Conservation (phyloP, 768 basidiomycete species). For the Boletellus sp. region DNA sequence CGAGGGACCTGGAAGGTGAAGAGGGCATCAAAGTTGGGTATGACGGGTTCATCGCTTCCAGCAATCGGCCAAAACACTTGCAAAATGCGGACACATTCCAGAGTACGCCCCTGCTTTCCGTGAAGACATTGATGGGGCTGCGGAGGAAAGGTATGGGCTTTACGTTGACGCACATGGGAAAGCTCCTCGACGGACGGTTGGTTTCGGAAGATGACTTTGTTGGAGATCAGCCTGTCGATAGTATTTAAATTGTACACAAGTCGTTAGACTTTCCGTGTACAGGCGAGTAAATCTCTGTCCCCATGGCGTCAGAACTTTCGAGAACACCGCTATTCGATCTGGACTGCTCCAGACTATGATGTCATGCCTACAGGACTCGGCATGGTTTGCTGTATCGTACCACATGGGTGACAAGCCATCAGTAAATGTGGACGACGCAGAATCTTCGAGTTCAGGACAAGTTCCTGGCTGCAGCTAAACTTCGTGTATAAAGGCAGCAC, state of each 20-base stretch:
- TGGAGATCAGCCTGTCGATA: too few relatives aligned
- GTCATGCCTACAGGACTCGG: too few relatives aligned
- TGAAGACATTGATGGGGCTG: constrained; percentile 11
- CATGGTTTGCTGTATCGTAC: too few relatives aligned
- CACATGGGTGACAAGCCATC: too few relatives aligned
- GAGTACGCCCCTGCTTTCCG: constrained; percentile 26
- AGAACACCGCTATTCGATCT: too few relatives aligned
- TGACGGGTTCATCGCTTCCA: not conserved
- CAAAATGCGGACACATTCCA: constrained; percentile 26
- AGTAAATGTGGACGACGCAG: too few relatives aligned
- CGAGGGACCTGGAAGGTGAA: not conserved
- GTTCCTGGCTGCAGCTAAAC: not conserved
- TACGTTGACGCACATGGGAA: constrained; percentile 38
- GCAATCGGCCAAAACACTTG: not conserved
- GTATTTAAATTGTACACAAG: too few relatives aligned
- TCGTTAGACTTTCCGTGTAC: too few relatives aligned
- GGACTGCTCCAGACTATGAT: too few relatives aligned
- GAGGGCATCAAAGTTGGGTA: not conserved
- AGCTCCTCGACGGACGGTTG: constrained; percentile 29
- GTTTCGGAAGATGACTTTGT: constrained; percentile 24
- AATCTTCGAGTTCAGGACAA: not conserved
- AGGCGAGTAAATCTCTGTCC: too few relatives aligned
- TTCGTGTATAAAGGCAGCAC: not conserved
- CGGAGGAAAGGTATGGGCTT: constrained; percentile 39
- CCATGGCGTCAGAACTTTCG: too few relatives aligned